Evolutionary conservation across 306 rosid genomes (phyloP).

Genomic region (Cercis canadensis): DNA sequence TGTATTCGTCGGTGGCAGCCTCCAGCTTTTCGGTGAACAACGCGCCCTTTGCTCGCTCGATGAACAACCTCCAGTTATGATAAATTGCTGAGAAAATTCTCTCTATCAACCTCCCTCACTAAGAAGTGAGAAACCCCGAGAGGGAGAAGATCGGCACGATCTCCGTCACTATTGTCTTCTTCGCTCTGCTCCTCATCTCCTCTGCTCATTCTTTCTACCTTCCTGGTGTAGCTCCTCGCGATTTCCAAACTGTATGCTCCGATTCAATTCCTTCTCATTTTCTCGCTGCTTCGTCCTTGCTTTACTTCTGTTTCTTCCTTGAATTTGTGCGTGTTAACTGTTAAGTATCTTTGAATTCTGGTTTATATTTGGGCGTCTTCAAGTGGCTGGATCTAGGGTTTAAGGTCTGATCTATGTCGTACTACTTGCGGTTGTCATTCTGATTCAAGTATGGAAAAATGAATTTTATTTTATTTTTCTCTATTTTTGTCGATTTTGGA

Average conservation of each 20-base stretch:
- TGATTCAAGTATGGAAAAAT: not conserved
- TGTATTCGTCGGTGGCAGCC: too few relatives aligned
- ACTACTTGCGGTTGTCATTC: not conserved
- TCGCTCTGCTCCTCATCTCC: constrained; percentile 48
- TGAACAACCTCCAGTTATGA: too few relatives aligned
- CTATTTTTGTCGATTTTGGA: not conserved
- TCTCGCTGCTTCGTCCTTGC: not conserved
- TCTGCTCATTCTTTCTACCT: constrained; percentile 67
- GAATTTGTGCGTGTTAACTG: not conserved
- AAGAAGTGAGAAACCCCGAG: not conserved
- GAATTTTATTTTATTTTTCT: not conserved
- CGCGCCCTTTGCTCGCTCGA: too few relatives aligned
- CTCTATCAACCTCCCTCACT: too few relatives aligned
- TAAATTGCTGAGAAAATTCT: too few relatives aligned
- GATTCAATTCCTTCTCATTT: not conserved
- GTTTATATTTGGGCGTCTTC: not conserved
- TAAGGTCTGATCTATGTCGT: constrained; percentile 44
- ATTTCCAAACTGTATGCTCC: constrained; percentile 59
- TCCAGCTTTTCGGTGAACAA: too few relatives aligned
- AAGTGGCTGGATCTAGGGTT: constrained; percentile 52
- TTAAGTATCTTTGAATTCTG: not conserved
- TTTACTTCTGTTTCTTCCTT: not conserved
- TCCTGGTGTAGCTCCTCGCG: constrained; percentile 84
- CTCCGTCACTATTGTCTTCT: constrained; percentile 26
- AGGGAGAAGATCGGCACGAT: constrained; percentile 41